Base-by-base conservation (phyloP, 2,329 filamentous ascomycete species). In the Didymella pinodella region DNA sequence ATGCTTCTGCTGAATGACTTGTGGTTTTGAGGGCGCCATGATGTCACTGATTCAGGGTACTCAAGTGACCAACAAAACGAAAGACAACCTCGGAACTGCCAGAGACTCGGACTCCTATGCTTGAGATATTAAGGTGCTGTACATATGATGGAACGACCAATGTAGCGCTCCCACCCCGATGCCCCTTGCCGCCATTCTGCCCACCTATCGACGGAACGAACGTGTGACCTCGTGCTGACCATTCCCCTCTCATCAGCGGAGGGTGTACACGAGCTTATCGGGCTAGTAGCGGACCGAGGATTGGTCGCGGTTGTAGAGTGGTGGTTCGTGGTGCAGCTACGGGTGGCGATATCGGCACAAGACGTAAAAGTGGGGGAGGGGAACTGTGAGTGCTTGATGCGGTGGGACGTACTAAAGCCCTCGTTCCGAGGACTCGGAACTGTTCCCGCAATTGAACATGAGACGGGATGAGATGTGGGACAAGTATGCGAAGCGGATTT, bases 21-120 rank as follows among this genome's bases (percentile, higher is more conserved):
- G 44, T 10, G 72, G 73, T 63, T 68, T 74, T 12, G 56, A 47
- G 5, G 64, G 62, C 22, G 63, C 47, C 70, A 74, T 73, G 60
- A 66, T 68, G 64, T 69, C 66, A 67, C 51, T 7, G 43, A 29
- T n/a, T 11, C 12, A 14, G 8, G 28, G 4, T 25, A 7, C 10
- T 29, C 5, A 20, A 3, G 41, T 20, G 7, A 2, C 20, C 36
- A 28, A n/a, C 25, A 45, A n/a, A 11, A 14, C 10, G 28, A 34
- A 28, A 26, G 20, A 20, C 8, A 36, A 18, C 18, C 18, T 18
- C 1, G 18, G 18, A 18, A 11, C 31, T 22, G 50, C 28, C 22
- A 7, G 5, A 16, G 8, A 11, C 8, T 2, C 0, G 22, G n/a
- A 14, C 1, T 38, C 1, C 1, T 8, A 46, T 16, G 40, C 54